A percentile compares a stretch with the other conserved stretches of the same genome.
Evolutionary conservation across 768 basidiomycete species (phyloP).

Genomic region (Gautieria morchelliformis): DNA sequence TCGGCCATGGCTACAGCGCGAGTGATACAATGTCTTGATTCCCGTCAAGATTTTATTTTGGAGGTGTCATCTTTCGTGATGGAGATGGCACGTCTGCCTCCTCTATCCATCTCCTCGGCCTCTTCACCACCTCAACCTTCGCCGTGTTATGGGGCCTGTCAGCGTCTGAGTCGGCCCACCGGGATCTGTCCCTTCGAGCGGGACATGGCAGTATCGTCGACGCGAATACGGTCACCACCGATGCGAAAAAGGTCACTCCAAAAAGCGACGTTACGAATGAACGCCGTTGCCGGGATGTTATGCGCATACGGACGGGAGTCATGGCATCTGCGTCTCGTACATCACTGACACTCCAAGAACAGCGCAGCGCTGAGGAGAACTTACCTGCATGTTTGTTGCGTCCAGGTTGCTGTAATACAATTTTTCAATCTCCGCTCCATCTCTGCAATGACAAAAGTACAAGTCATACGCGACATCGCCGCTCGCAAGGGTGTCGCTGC

Average conservation of each 20-base stretch:
- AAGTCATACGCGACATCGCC: constrained; percentile 69
- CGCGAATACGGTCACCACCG: constrained; percentile 71
- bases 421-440: constrained; percentile 2
- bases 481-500: constrained; percentile 60
- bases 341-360: not conserved
- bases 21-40: not conserved
- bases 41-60: not conserved
- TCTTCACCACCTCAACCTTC: constrained; percentile 44
- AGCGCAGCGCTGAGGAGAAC: not conserved
- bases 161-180: constrained; percentile 31
- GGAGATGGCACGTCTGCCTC: constrained; percentile 36
- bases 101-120: constrained; percentile 74
- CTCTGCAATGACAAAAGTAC: constrained; percentile 28
- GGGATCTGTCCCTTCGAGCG: constrained; percentile 46
- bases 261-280: constrained; percentile 72
- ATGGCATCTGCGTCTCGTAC: not conserved
- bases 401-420: not conserved
- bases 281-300: constrained; percentile 28
- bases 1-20: too few species aligned
- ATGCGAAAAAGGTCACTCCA: constrained; percentile 68
- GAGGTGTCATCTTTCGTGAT: not conserved
- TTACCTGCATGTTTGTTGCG: not conserved
- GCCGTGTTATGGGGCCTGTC: constrained; percentile 16
- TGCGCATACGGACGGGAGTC: constrained; percentile 6
- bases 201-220: constrained; percentile 76